These are phyloP conservation scores for Tolypocladium sp. DNA, from an alignment of 2,329 filamentous ascomycete genomes.

Conservation along the genomic window DNA sequence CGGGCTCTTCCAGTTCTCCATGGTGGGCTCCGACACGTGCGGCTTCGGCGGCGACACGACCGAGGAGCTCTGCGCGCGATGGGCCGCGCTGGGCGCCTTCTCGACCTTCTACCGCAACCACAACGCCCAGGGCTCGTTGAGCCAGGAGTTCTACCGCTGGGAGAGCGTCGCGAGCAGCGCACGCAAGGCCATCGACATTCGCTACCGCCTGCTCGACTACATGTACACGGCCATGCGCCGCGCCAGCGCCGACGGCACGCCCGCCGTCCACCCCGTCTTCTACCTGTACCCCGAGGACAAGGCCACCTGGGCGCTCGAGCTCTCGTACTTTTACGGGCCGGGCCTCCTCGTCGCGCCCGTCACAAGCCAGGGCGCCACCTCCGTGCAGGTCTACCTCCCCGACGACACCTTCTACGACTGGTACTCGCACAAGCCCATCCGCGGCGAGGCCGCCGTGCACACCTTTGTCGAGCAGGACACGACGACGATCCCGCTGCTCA, in stretches of 20 bases:
- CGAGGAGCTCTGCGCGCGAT: conserved; percentile 57
- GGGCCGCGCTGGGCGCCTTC: conserved; percentile 63
- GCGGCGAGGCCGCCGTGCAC: conserved; percentile 29
- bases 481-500: conserved; percentile 54
- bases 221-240: conserved; percentile 63
- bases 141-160: conserved; percentile 66
- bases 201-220: conserved; percentile 77
- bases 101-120: conserved; percentile 65
- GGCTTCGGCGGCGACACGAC: conserved; percentile 60
- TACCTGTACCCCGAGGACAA: conserved; percentile 54
- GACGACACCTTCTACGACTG: conserved; percentile 41
- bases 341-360: conserved; percentile 40
- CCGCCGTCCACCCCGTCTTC: conserved; percentile 61
- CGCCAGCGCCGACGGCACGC: conserved; percentile 51
- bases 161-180: conserved; percentile 52
- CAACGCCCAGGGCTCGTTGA: conserved; percentile 33
- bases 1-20: conserved; percentile 58
- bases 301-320: conserved; percentile 34
- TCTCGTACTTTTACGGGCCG: conserved; percentile 42
- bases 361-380: conserved; percentile 31
- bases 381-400: conserved; percentile 39
- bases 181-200: conserved; percentile 57
- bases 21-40: conserved; percentile 67
- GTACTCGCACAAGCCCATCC: conserved; percentile 36
- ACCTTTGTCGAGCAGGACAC: conserved; percentile 24